phyloP scores from a whole-genome alignment of 78 protist genomes.

The Tieghemostelium lacteum region DNA sequence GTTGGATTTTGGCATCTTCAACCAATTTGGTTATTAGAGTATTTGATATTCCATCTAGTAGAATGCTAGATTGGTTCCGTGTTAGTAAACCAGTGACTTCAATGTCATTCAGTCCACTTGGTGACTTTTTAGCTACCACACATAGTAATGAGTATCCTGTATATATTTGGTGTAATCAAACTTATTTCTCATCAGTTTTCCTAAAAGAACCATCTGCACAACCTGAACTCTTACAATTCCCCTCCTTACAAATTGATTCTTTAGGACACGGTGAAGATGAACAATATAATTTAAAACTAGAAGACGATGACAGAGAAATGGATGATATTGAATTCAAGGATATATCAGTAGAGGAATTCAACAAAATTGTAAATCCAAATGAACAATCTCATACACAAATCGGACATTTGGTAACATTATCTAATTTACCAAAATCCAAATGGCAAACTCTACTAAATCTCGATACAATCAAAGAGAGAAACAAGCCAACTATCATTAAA shows the following conservation, averaged over 20 bases:
- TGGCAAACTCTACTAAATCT: conserved; percentile 78
- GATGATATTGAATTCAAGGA: conserved; percentile 3
- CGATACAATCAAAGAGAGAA: conserved; percentile 78
- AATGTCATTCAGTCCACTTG: conserved; percentile 49
- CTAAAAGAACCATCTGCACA: background rate
- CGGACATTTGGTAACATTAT: conserved; percentile 31
- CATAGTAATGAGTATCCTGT: conserved; percentile 46
- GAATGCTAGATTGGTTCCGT: conserved; percentile 82
- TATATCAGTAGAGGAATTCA: background rate
- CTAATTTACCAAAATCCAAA: conserved; percentile 44
- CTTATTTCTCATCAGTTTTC: conserved; percentile 55
- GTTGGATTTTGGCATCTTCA: conserved; percentile 51
- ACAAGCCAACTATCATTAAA: conserved; percentile 46
- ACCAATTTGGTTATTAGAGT: conserved; percentile 39
- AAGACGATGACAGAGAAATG: background rate
- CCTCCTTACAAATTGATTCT: background rate
- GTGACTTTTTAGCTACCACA: conserved; percentile 75
- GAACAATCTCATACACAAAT: conserved; percentile 1
- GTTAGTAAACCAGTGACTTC: conserved; percentile 45
- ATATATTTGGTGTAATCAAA: conserved; percentile 79
- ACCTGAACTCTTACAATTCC: conserved; percentile 7
- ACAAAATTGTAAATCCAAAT: too few relatives aligned
- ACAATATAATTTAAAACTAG: conserved; percentile 1
- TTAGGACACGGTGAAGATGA: conserved; percentile 11
- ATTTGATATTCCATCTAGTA: conserved; percentile 79